Base-by-base conservation (phyloP, 1,284 basidiomycete genomes). In the Agaricales sp. region DNA sequence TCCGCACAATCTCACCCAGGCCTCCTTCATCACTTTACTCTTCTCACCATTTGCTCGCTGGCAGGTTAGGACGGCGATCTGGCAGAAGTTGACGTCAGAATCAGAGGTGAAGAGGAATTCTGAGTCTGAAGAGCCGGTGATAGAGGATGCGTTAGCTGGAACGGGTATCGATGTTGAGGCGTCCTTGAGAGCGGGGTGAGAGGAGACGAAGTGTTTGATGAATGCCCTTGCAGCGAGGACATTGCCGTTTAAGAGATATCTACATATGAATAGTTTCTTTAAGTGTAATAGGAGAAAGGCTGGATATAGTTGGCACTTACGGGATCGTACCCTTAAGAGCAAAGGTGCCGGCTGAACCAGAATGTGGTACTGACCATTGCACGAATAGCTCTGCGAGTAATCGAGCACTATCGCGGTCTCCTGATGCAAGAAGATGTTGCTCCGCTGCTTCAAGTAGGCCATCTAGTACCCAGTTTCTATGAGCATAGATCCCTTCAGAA, bases 151-250 rank as follows among this genome's bases (percentile, higher is more conserved):
- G 30, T 8, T 11, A 11, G 30, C 11, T 8, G 8, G 8, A 8
- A 35, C 30, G 30, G 30, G 30, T 35, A 35, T 35, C 18, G 13
- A 16, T 4, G n/a, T 8, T 58, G 59, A 61, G 61, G 53, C 56
- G 58, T 54, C 62, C 57, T 50, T 45, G 16, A 69, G 59, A 51
- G 65, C 55, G 53, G 79, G 66, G 39, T 83, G 63, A 59, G 78
- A 76, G 43, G 82, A 73, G 50, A 85, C 71, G 62, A 88, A 91
- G 50, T 82, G 77, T 14, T 74, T 72, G 61, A 94, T 81, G 71
- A 95, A 94, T 12, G 85, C 79, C 18, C 82, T 79, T 2, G 92
- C 88, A 4, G 88, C 88, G 19, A 91, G 77, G 58, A 96, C 82
- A 57, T 91, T 91, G 11, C 89, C 89, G 49, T 91, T 85, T 54